Base-by-base conservation (phyloP, 495 filamentous ascomycete genomes). In the Halenospora varia region DNA sequence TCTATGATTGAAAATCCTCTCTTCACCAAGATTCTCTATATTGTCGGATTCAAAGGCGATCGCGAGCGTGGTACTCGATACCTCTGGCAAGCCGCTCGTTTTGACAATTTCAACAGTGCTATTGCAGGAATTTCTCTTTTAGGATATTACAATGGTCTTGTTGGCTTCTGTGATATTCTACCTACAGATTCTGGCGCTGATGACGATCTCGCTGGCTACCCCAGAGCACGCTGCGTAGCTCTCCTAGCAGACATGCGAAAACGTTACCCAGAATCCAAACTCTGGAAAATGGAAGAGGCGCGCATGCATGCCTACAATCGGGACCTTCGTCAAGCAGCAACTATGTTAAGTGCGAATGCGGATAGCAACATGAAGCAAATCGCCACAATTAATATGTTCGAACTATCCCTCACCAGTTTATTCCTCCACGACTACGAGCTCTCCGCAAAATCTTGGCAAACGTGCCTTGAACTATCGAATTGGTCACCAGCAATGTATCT, bases 21-120 rank as follows among this genome's bases (percentile, higher is more conserved):
- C 8, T 95, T 98, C 69, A 83, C 80, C 53, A 88, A 82, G 55
- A 79, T 97, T 2, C 79, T 97, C 19, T 88, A 83, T 56, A 87
- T 97, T 53, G 90, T 97, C 44, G 95, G 95, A 11, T 97, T 97
- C 69, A 85, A 82, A 61, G 94, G 94, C 13, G 93, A 98, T 69
- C 87, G 91, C 48, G 87, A 93, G 53, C 78, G 86, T 20, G 95
- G 92, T 2, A 69, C 96, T 11, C 72, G 78, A 18, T 88, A 96
- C 83, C 84, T 98, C 9, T 98, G 95, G 94, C 89, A 93, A 70
- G 88, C 90, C 13, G 88, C 88, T 60, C 91, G 88, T 62, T 91
- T 89, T 66, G 77, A 84, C 60, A 96, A 96, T 65, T 80, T 97
- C 68, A 92, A 96, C 64, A 94, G 94, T 24, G 92, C 90, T 24